Percentiles rank a stretch among this genome's conserved stretches.
Evolutionary conservation across 2,329 filamentous ascomycete genomes (phyloP).

Genomic region (Zalaria obscura): DNA sequence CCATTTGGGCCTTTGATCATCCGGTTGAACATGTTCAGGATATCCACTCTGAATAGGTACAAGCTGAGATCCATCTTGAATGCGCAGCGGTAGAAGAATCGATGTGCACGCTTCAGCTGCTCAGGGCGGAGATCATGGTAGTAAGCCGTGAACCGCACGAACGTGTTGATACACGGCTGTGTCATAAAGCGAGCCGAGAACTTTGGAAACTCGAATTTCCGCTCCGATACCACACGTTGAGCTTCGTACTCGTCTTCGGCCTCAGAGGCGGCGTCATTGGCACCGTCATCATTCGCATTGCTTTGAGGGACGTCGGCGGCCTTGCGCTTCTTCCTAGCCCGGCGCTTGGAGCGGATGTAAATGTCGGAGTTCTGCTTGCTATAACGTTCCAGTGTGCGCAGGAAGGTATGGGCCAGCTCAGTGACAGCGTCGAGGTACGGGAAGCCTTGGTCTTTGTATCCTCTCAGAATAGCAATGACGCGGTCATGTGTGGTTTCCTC

Average conservation of each 20-base stretch:
- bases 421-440: constrained; percentile 87
- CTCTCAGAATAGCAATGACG: constrained; percentile 62
- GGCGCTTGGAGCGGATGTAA: constrained; percentile 72
- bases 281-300: constrained; percentile 27
- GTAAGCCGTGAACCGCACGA: constrained; percentile 63
- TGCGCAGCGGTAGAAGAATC: constrained; percentile 84
- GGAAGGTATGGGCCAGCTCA: constrained; percentile 79
- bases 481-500: constrained; percentile 89
- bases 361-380: constrained; percentile 91
- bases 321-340: constrained; percentile 60
- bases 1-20: constrained; percentile 83
- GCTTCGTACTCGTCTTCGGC: constrained; percentile 59
- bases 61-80: constrained; percentile 91
- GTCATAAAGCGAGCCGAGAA: constrained; percentile 71
- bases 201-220: constrained; percentile 84
- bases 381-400: constrained; percentile 83
- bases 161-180: constrained; percentile 79
- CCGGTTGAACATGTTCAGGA: constrained; percentile 72
- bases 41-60: constrained; percentile 80
- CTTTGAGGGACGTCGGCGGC: constrained; percentile 23
- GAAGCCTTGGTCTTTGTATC: constrained; percentile 89
- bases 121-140: constrained; percentile 66
- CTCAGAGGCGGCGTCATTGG: constrained; percentile 40
- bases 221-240: constrained; percentile 59
- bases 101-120: constrained; percentile 82